A percentile compares a stretch with the other conserved stretches of the same genome.
These are phyloP conservation scores for Suhomyces maxii DNA, from an alignment of 1,139 yeast genomes.

Conservation along the genomic window DNA sequence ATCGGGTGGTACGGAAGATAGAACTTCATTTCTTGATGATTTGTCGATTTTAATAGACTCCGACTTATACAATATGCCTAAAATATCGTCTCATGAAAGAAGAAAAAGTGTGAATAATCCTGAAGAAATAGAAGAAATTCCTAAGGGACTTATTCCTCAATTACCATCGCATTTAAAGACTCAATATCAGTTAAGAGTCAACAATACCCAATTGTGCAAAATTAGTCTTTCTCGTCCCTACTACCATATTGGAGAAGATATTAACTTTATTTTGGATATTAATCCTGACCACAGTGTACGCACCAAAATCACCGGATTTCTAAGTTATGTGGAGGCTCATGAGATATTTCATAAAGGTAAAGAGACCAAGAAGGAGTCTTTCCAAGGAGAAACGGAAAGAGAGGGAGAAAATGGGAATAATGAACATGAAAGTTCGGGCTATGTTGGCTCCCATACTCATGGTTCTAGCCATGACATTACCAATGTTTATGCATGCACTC, in stretches of 20 bases:
- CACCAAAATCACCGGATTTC: conserved; percentile 35
- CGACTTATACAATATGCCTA: conserved; percentile 37
- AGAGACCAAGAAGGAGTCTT: background rate
- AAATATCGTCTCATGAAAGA: conserved; percentile 32
- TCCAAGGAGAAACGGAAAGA: too few relatives aligned
- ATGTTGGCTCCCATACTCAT: background rate
- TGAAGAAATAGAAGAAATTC: conserved; percentile 15
- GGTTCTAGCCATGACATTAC: conserved; percentile 15
- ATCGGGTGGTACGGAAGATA: conserved; percentile 1
- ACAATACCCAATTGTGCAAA: conserved; percentile 34
- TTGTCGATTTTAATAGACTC: conserved; percentile 34
- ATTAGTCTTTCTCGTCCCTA: conserved; percentile 42
- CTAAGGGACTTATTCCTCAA: conserved; percentile 24
- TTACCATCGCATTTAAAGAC: conserved; percentile 35
- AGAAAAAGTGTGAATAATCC: conserved; percentile 26
- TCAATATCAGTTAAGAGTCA: conserved; percentile 40
- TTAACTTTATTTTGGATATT: conserved; percentile 33
- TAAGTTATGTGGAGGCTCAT: conserved; percentile 42
- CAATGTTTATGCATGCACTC: conserved; percentile 40
- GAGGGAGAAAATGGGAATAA: too few relatives aligned
- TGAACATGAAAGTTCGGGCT: too few relatives aligned
- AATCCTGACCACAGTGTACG: conserved; percentile 17
- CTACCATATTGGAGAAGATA: conserved; percentile 52
- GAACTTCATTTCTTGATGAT: conserved; percentile 32
- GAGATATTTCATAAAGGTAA: conserved; percentile 30